Evolutionary conservation across 306 rosid species (phyloP), one percentile per base, ranked within the genome.

Genomic region (Vigna angularis): DNA sequence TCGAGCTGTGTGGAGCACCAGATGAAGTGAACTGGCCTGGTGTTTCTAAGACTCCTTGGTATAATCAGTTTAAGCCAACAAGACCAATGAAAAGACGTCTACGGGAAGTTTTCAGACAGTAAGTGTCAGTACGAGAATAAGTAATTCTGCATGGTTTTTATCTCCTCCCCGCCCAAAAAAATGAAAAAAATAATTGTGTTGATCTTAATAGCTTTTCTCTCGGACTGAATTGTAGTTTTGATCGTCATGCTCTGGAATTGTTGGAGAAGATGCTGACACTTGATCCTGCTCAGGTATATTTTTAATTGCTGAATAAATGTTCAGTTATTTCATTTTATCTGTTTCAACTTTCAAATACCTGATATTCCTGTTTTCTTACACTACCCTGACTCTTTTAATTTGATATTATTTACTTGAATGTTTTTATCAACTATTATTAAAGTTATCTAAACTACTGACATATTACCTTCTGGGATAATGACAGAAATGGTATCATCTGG

Each of bases 1-100:
- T 85, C 58, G 93, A 89, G 88, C 88, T 91, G 26, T 91, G 96
- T 84, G 91, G 96, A 72, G 84, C 91, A 0, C 93, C 96, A n/a
- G 93, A 89, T 83, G 96, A 91, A 78, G 68, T 48, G 72, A 91
- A 82, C 77, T 91, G 96, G 96, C 91, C 96, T 51, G 57, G 57
- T 51, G 57, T 51, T 51, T 51, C 57, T 2, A 51, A 51, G 57
- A 51, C 57, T 51, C 57, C 57, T 57, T 87, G 88, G 91, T 91
- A 91, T 78, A 91, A 82, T 76, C 89, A 91, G 66, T 87, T 91
- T 83, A 89, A 87, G 80, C 96, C 93, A 34, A 66, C 89, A 66
- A 87, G 89, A 67, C 75, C 88, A 22, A 76, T 91, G 88, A 91
- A 89, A 82, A 83, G 96, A 76, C 90, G 93, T 11, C 79, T 91